Percentiles rank a stretch among this genome's conserved stretches.
These are phyloP conservation scores for Wickerhamomyces xylosicus DNA, from an alignment of 805 yeast species.

Conservation along the genomic window DNA sequence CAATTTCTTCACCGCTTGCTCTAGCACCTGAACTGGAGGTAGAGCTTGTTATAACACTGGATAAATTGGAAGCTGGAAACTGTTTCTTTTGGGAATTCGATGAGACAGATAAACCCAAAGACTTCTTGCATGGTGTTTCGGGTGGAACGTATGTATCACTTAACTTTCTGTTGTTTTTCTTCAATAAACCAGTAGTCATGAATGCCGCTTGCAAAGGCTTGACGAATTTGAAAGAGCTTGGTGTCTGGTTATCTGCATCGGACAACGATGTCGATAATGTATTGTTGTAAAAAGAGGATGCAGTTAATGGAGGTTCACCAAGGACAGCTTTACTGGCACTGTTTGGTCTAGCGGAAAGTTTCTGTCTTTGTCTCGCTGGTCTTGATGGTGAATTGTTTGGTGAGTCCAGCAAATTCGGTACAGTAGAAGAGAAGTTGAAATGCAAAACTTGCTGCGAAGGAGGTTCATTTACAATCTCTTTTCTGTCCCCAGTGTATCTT, in stretches of 20 bases:
- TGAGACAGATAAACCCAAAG: constrained; percentile 15
- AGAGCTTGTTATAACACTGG: constrained; percentile 16
- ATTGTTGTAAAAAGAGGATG: background rate
- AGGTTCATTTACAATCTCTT: constrained; percentile 10
- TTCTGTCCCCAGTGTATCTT: constrained; percentile 18
- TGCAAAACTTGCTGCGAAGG: constrained; percentile 8
- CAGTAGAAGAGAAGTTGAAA: background rate
- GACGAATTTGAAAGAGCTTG: constrained; percentile 55
- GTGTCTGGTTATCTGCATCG: constrained; percentile 28
- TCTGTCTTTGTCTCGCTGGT: constrained; percentile 20
- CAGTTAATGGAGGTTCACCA: background rate
- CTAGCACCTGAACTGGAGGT: background rate
- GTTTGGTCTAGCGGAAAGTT: background rate
- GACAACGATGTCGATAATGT: background rate
- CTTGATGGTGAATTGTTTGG: constrained; percentile 23
- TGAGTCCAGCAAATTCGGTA: constrained; percentile 9
- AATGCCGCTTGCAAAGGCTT: constrained; percentile 84
- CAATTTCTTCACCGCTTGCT: background rate
- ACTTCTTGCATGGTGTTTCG: constrained; percentile 54
- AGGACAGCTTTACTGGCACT: background rate
- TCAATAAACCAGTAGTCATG: constrained; percentile 40
- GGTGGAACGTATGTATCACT: constrained; percentile 33
- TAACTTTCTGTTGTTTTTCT: constrained; percentile 42
- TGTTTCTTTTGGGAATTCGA: constrained; percentile 9
- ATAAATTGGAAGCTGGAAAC: constrained; percentile 17